Evolutionary conservation across 441 rosid genomes (phyloP), one percentile per base, ranked within the genome.

Genomic region (Capsella rubella): DNA sequence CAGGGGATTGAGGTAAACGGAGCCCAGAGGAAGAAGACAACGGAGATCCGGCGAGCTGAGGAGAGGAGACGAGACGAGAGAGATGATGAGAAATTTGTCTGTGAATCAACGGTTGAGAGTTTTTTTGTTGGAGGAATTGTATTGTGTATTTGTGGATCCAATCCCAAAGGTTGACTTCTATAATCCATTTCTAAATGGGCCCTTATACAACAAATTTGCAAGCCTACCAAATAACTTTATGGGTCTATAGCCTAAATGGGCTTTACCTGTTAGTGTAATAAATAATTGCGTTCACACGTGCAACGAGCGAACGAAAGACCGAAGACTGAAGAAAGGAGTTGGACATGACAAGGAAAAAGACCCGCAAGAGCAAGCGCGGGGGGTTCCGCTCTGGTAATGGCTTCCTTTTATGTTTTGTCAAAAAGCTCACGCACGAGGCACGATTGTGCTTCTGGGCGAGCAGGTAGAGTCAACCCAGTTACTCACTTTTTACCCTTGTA

Each of bases 11-110:
- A 50, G 46, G 15, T 8, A n/a, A 35, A 67, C 42, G 45, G 68
- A 66, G 15, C 35, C 49, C 31, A 35, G 70, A 55, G 27, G 52
- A 50, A 66, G 57, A 68, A 51, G 57, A 43, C 55, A 35, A 61
- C 64, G 70, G 65, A 54, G 73, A 68, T 61, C 79, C 74, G 79
- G 69, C 69, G 64, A 75, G 78, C 73, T 60, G 63, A 55, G 67
- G 43, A 8, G 39, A 18, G 35, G 75, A 37, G 62, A 62, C 2
- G 65, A 64, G 64, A 53, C 25, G 37, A 51, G 40, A 43, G 21
- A 35, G 15, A 37, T 3, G 42, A 37, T 35, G 39, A 35, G 34
- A 32, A 5, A 4, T 3, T 8, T 29, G 27, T 42, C 67, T 45
- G 43, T 52, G 59, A 73, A 73, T 73, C 64, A 64, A 64, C 77